phyloP scores from a whole-genome alignment of 2,329 filamentous ascomycete species.

The Didymella glomerata region DNA sequence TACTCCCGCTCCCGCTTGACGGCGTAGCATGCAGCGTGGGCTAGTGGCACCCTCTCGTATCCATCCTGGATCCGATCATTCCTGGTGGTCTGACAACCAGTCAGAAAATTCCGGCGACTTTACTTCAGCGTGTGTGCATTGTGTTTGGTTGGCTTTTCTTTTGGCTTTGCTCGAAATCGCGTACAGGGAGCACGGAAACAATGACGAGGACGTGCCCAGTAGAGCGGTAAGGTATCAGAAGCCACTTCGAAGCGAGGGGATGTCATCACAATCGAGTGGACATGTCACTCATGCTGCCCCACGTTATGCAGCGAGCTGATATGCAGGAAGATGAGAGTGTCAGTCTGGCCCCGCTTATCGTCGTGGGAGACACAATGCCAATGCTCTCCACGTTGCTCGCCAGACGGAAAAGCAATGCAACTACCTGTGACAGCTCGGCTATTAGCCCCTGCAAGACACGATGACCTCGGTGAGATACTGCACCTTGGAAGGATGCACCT shows the following conservation, averaged over 20 bases:
- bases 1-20: constrained; percentile 45
- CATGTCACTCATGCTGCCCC: constrained; percentile 11
- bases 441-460: constrained; percentile 2
- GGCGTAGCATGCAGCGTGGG: constrained; percentile 32
- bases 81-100: constrained; percentile 19
- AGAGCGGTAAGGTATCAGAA: background rate
- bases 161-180: background rate
- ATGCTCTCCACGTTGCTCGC: constrained; percentile 32
- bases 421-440: constrained; percentile 17
- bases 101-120: constrained; percentile 2
- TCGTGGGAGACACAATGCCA: constrained; percentile 26
- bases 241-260: background rate
- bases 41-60: constrained; percentile 37
- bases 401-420: constrained; percentile 17
- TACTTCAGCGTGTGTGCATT: background rate
- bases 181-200: background rate
- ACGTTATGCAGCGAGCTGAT: constrained; percentile 11
- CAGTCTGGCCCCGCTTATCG: constrained; percentile 24
- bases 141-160: background rate
- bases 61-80: constrained; percentile 44
- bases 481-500: background rate
- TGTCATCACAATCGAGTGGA: background rate
- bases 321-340: constrained; percentile 28
- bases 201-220: background rate
- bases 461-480: background rate